phyloP scores from a whole-genome alignment of 768 basidiomycete genomes.

The Myochromella boudieri region DNA sequence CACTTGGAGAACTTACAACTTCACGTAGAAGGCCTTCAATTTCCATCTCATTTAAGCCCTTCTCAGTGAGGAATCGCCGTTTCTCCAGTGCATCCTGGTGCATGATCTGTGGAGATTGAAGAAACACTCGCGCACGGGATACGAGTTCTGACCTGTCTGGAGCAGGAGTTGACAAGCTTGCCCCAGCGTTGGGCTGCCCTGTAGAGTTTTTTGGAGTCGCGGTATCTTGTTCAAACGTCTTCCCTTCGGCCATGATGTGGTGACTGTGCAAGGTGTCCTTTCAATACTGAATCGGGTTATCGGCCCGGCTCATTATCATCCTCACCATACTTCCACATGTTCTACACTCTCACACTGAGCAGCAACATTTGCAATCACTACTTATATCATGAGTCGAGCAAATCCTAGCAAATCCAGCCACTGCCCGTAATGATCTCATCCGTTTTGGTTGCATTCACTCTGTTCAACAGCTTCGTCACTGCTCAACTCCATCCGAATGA shows the following conservation, averaged over 20 bases:
- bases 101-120: conserved; percentile 63
- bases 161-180: neutral
- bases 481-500: conserved; percentile 23
- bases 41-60: conserved; percentile 64
- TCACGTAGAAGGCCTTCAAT: conserved; percentile 59
- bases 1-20: conserved; percentile 38
- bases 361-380: too few species aligned
- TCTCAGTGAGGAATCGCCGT: conserved; percentile 65
- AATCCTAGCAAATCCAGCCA: too few species aligned
- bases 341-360: too few species aligned
- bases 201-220: neutral
- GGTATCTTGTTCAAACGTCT: neutral
- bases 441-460: too few species aligned
- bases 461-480: neutral
- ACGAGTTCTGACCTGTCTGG: conserved; percentile 43
- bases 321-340: too few species aligned
- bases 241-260: neutral
- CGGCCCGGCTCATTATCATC: too few species aligned
- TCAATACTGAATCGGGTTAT: too few species aligned
- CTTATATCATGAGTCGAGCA: too few species aligned
- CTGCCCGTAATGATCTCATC: too few species aligned
- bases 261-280: too few species aligned
- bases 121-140: conserved; percentile 59
- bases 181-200: too few species aligned
- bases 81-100: conserved; percentile 57